These are phyloP conservation scores for Taphrina confusa DNA, from an alignment of 1,139 yeast genomes.

Conservation along the genomic window DNA sequence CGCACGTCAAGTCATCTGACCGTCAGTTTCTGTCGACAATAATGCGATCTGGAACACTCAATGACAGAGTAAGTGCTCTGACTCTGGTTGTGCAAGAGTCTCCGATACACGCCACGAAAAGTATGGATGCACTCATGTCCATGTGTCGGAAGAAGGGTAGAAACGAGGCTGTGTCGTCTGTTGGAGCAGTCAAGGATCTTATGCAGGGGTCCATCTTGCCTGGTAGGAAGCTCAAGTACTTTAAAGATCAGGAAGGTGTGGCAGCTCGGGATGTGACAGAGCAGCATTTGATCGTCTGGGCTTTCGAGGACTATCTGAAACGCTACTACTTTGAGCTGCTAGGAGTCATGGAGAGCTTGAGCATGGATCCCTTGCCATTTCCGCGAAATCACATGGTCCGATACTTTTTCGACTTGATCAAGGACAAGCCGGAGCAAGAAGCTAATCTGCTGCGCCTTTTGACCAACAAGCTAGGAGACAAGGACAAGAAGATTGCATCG, in stretches of 20 bases:
- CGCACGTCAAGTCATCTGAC: conserved; percentile 55
- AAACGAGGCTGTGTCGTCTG: conserved; percentile 88
- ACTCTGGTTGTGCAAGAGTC: conserved; percentile 92
- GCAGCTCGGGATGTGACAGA: conserved; percentile 47
- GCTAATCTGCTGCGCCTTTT: conserved; percentile 84
- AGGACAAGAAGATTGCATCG: conserved; percentile 85
- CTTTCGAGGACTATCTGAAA: conserved; percentile 88
- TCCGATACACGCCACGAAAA: conserved; percentile 83
- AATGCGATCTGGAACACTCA: conserved; percentile 86
- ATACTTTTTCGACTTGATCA: conserved; percentile 76
- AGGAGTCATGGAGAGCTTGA: conserved; percentile 68
- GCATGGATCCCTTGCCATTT: conserved; percentile 90
- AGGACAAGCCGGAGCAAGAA: conserved; percentile 94
- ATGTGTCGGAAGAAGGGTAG: conserved; percentile 90
- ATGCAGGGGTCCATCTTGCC: conserved; percentile 75
- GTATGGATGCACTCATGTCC: conserved; percentile 71
- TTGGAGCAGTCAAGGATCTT: conserved; percentile 86
- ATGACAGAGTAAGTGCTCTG: conserved; percentile 92
- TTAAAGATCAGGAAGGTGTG: conserved; percentile 67
- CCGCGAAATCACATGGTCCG: conserved; percentile 76
- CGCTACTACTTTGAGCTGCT: conserved; percentile 68
- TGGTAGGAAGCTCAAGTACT: conserved; percentile 75
- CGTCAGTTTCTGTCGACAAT: conserved; percentile 87
- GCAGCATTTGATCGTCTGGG: conserved; percentile 62
- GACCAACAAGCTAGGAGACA: conserved; percentile 90